Percentiles rank a stretch among this genome's conserved stretches.
phyloP scores from a whole-genome alignment of 2,329 filamentous ascomycete genomes.

The Trichoderma sp. region DNA sequence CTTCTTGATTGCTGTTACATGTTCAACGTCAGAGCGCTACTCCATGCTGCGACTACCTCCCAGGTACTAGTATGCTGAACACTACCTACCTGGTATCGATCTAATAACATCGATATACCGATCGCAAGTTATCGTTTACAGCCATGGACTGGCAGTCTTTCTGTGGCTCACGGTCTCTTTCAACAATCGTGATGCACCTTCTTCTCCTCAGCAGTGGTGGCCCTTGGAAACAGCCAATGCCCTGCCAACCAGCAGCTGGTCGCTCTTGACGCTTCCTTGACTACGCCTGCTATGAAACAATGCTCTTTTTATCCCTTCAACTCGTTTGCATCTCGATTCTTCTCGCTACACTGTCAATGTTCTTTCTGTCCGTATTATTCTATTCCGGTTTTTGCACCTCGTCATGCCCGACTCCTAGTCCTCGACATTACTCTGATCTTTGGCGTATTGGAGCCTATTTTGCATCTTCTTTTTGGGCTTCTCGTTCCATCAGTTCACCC shows the following conservation, averaged over 20 bases:
- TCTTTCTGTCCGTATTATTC: slow-evolving; percentile 28
- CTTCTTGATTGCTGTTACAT: too few species aligned
- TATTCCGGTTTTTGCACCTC: slow-evolving; percentile 36
- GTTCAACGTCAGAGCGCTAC: too few species aligned
- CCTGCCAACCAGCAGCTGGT: slow-evolving; percentile 6
- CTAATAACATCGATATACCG: too few species aligned
- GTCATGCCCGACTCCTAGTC: slow-evolving; percentile 44
- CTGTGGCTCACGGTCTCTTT: too few species aligned
- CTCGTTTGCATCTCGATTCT: background rate
- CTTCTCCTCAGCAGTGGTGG: background rate
- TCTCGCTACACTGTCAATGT: background rate
- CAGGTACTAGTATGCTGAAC: too few species aligned
- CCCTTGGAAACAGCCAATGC: background rate
- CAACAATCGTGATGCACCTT: background rate
- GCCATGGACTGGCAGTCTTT: too few species aligned
- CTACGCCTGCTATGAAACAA: background rate
- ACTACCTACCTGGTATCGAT: too few species aligned
- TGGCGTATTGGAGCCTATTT: slow-evolving; percentile 11
- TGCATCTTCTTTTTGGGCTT: slow-evolving; percentile 38
- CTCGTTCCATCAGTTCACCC: slow-evolving; percentile 36
- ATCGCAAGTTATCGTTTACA: too few species aligned
- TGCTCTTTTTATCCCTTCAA: background rate
- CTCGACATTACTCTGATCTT: background rate
- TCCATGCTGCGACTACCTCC: too few species aligned
- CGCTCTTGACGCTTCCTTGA: slow-evolving; percentile 8